Base-by-base conservation (phyloP, 2,329 filamentous ascomycete genomes). In the Zasmidium cellare region DNA sequence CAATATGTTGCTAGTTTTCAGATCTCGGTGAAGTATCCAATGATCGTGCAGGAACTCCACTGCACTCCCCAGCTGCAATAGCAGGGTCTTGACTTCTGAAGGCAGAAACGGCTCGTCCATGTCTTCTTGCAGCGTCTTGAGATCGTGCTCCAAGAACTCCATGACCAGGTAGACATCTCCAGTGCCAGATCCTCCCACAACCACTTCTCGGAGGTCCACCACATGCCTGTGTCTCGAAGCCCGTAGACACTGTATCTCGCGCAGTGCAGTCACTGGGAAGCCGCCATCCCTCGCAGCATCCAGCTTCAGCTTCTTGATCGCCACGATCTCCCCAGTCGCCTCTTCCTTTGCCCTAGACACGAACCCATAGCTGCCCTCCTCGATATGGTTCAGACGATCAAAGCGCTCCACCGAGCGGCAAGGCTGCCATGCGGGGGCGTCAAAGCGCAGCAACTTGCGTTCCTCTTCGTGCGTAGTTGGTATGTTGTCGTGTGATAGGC, bases 101-200 rank as follows among this genome's bases (percentile, higher is more conserved):
- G 90, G 88, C 56, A 96, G 83, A 73, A 99, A 99, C 0, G 92
- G 92, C 71, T 97, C 91, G 53, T 88, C 84, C 91, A 97, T 96
- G 71, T 96, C 90, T 74, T 96, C 90, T 63, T 96, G 89, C 57
- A 99, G 84, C 55, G 89, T 90, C 76, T 96, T 96, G 57, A 99
- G 86, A 71, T 99, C 94, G 80, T 99, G 94, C 79, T 97, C 93
- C 69, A 97, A 82, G 75, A 97, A 99, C 72, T 97, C 92, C 82
- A 99, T 93, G 62, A 97, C 94, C 57, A 99, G 85, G 74, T 91
- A 96, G 65, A 97, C 88, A 77, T 88, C 84, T 60, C 82, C 79
- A 41, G 25, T 62, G 35, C 38, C 58, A 14, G 58, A 55, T 11
- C 60, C 61, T 5, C 71, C 70, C 9, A 58, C 66, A 0, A 97